phyloP scores from a whole-genome alignment of 768 basidiomycete species.

The Calocybe indica region DNA sequence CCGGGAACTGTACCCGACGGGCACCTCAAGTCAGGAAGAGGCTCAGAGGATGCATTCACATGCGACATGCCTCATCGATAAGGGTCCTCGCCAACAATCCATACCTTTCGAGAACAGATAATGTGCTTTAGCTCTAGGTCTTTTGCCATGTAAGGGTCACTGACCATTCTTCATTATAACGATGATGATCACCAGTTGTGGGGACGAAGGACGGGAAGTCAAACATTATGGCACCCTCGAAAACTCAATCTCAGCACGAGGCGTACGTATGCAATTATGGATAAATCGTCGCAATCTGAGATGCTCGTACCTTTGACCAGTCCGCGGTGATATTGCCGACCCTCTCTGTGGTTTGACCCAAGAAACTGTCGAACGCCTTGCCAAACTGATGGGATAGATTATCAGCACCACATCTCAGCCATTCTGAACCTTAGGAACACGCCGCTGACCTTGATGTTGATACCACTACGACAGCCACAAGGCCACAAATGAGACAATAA shows the following conservation, averaged over 20 bases:
- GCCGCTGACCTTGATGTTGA: conserved; percentile 24
- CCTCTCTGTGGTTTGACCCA: conserved; percentile 28
- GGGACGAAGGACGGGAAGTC: conserved; percentile 30
- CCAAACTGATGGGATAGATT: conserved; percentile 19
- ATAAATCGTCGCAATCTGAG: neutral
- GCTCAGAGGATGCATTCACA: neutral
- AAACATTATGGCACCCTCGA: conserved; percentile 31
- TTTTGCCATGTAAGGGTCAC: conserved; percentile 4
- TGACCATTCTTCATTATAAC: conserved; percentile 29
- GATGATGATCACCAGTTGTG: conserved; percentile 24
- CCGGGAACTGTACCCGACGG: conserved; percentile 21
- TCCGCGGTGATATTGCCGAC: conserved; percentile 23
- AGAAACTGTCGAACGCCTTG: conserved; percentile 27
- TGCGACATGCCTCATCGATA: conserved; percentile 23
- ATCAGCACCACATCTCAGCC: neutral
- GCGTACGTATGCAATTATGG: neutral
- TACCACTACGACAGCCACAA: conserved; percentile 15
- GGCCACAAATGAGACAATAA: conserved; percentile 1
- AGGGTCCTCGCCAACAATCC: conserved; percentile 17
- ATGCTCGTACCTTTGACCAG: conserved; percentile 25
- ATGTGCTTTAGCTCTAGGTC: neutral
- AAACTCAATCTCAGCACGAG: neutral
- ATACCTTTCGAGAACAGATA: conserved; percentile 7
- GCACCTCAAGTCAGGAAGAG: conserved; percentile 1
- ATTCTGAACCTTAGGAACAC: neutral